Evolutionary conservation across 2,329 filamentous ascomycete species (phyloP).

Genomic region (Epichloe scottii): DNA sequence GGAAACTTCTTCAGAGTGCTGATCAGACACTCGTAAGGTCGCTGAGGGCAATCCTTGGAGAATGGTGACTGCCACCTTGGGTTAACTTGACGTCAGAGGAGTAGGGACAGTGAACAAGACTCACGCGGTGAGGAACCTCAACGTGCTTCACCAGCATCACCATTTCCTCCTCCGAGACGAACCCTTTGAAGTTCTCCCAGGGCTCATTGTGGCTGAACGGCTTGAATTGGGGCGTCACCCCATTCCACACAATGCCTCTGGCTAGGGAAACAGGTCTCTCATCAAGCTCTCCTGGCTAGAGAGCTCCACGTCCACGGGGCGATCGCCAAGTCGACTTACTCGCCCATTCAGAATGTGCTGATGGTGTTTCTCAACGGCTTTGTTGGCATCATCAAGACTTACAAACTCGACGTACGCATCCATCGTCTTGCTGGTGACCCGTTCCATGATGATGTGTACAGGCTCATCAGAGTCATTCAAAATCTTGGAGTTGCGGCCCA

Average conservation of each 20-base stretch:
- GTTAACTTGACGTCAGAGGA: neutral
- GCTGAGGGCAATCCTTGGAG: constrained; percentile 47
- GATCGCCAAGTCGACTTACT: constrained; percentile 39
- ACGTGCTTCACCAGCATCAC: constrained; percentile 51
- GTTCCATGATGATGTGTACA: constrained; percentile 53
- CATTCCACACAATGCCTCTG: constrained; percentile 42
- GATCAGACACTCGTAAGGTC: constrained; percentile 53
- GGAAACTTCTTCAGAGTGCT: constrained; percentile 51
- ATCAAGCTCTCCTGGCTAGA: constrained; percentile 45
- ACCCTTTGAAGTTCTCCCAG: constrained; percentile 45
- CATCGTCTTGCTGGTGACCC: constrained; percentile 48
- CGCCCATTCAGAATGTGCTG: constrained; percentile 26
- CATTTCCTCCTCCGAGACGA: constrained; percentile 50
- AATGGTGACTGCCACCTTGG: constrained; percentile 38
- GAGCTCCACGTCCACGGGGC: constrained; percentile 43
- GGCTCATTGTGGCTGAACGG: constrained; percentile 23
- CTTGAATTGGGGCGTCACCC: constrained; percentile 28
- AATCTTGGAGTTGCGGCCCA: constrained; percentile 44
- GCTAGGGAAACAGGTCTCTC: constrained; percentile 48
- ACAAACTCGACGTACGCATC: constrained; percentile 49
- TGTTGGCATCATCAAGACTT: constrained; percentile 38
- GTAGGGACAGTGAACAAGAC: constrained; percentile 15
- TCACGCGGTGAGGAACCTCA: constrained; percentile 48
- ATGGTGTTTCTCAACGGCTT: constrained; percentile 36
- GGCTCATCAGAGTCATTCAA: constrained; percentile 41